phyloP scores from a whole-genome alignment of 371 early-diverging fungal species.

The Lichtheimia ornata region DNA sequence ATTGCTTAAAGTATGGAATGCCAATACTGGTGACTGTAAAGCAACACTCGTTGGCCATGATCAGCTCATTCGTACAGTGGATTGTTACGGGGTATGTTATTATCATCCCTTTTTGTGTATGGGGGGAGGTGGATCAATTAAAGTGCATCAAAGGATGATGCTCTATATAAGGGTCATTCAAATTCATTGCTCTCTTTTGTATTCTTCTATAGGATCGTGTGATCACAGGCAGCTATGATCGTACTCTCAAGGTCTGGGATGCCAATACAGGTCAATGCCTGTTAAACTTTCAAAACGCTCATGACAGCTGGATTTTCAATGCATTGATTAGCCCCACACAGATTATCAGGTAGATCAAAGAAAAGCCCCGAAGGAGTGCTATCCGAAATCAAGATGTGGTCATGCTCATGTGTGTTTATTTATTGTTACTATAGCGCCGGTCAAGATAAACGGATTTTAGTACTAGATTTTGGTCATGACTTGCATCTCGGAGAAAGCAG shows the following conservation, averaged over 20 bases:
- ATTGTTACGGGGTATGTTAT: constrained; percentile 63
- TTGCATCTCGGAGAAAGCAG: constrained; percentile 4
- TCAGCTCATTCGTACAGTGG: constrained; percentile 92
- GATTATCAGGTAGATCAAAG: constrained; percentile 64
- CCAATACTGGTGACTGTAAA: constrained; percentile 75
- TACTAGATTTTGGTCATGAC: constrained; percentile 74
- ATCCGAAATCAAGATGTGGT: neutral
- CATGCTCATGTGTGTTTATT: neutral
- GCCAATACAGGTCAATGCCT: constrained; percentile 37
- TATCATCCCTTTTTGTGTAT: constrained; percentile 16
- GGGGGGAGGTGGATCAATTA: neutral
- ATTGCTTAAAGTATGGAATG: constrained; percentile 93
- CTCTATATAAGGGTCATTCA: too few species aligned
- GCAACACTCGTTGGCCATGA: constrained; percentile 82
- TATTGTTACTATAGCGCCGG: constrained; percentile 19
- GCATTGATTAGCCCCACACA: constrained; percentile 75
- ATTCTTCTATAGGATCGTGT: constrained; percentile 36
- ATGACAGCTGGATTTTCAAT: constrained; percentile 92
- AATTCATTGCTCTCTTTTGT: neutral
- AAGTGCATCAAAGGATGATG: neutral
- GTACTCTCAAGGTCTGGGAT: constrained; percentile 95
- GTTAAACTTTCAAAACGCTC: constrained; percentile 72
- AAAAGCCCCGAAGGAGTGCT: neutral
- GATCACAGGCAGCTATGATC: constrained; percentile 79
- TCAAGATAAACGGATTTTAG: constrained; percentile 73